Percentiles rank a stretch among this genome's conserved stretches.
Evolutionary conservation across 2,329 filamentous ascomycete species (phyloP).

Genomic region (Penicillium oxalicum): DNA sequence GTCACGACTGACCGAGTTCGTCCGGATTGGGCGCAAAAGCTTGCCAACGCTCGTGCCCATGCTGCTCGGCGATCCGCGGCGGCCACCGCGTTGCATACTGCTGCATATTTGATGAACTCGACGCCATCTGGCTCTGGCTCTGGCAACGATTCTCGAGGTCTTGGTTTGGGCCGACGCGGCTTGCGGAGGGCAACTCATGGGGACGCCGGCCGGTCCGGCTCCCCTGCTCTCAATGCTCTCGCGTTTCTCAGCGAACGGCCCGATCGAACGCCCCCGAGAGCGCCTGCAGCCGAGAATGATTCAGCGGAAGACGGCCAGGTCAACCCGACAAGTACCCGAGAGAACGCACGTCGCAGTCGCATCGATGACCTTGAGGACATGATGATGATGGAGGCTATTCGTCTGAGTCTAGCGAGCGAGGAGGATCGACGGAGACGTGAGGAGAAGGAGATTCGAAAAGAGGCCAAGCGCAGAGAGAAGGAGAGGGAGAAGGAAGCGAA

Average conservation of each 20-base stretch:
- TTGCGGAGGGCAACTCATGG: conserved; percentile 38
- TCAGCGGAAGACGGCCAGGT: conserved; percentile 31
- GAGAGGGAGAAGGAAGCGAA: conserved; percentile 77
- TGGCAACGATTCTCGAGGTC: conserved; percentile 44
- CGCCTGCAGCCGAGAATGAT: conserved; percentile 29
- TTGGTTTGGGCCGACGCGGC: conserved; percentile 52
- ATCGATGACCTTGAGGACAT: conserved; percentile 91
- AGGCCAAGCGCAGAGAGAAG: conserved; percentile 79
- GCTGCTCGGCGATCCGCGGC: conserved; percentile 82
- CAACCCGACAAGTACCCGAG: conserved; percentile 37
- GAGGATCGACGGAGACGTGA: conserved; percentile 85
- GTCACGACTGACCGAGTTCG: conserved; percentile 89
- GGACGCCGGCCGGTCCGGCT: conserved; percentile 29
- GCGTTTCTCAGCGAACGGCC: conserved; percentile 43
- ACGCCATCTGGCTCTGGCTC: conserved; percentile 37
- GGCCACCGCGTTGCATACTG: conserved; percentile 88
- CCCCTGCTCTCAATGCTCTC: conserved; percentile 41
- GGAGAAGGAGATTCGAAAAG: conserved; percentile 73
- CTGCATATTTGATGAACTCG: conserved; percentile 78
- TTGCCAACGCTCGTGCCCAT: conserved; percentile 77
- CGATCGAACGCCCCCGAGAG: conserved; percentile 22
- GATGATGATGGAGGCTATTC: conserved; percentile 97
- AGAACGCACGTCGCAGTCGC: conserved; percentile 54
- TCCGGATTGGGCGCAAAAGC: conserved; percentile 89
- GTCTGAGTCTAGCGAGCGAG: conserved; percentile 82